Conservation (phyloP, 176 grass and related monocot genomes). For the Pontederia crassipes region DNA sequence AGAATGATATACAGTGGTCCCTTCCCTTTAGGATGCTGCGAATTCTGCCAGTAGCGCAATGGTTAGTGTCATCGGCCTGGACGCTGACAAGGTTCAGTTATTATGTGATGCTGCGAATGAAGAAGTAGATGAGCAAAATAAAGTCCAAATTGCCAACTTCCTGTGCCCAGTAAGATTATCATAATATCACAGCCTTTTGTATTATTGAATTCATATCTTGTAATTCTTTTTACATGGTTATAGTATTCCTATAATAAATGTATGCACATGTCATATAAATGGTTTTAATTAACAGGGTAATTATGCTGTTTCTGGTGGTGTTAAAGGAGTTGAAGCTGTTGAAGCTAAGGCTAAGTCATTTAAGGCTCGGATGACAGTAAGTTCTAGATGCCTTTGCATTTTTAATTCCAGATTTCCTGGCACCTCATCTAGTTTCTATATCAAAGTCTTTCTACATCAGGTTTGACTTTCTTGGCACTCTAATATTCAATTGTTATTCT, state of each 20-base stretch:
- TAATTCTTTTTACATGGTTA: neutral
- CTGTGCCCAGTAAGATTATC: constrained; percentile 59
- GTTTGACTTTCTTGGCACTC: too few species aligned
- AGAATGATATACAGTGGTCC: too few species aligned
- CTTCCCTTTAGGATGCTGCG: constrained; percentile 60
- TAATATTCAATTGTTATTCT: too few species aligned
- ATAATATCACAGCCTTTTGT: constrained; percentile 3
- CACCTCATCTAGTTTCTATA: too few species aligned
- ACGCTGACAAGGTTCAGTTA: constrained; percentile 93
- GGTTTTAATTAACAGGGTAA: constrained; percentile 39
- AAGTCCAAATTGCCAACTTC: constrained; percentile 92
- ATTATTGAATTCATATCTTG: constrained; percentile 11
- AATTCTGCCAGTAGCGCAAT: constrained; percentile 80
- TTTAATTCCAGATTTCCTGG: too few species aligned
- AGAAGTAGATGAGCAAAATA: constrained; percentile 75
- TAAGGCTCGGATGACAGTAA: constrained; percentile 92
- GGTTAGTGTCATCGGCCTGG: constrained; percentile 95
- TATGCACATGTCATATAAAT: too few species aligned
- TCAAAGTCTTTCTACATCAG: too few species aligned
- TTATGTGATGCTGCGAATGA: constrained; percentile 85
- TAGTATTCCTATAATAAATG: too few species aligned
- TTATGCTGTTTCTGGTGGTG: constrained; percentile 94
- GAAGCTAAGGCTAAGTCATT: constrained; percentile 98
- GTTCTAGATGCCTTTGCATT: constrained; percentile 17
- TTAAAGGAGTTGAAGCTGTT: constrained; percentile 92